These are phyloP conservation scores for Pittosporum tobira DNA, from an alignment of 129 eudicot species.

Conservation along the genomic window DNA sequence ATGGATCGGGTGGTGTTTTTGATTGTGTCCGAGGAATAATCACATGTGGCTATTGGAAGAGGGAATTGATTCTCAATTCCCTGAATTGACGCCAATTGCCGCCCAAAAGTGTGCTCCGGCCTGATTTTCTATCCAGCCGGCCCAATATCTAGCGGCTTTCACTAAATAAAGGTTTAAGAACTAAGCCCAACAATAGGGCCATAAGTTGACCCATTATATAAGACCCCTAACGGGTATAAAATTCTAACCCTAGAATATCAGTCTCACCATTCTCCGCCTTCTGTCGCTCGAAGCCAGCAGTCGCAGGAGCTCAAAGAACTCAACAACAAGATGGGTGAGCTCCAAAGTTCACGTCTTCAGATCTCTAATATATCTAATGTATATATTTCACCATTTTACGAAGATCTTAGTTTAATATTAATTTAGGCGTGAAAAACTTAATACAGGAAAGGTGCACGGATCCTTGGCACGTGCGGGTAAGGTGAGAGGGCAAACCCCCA, in stretches of 20 bases:
- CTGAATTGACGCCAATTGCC: neutral
- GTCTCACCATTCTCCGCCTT: neutral
- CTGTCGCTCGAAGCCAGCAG: neutral
- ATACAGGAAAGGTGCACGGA: constrained; percentile 88
- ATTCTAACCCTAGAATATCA: constrained; percentile 4
- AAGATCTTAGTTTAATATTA: neutral
- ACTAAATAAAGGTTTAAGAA: neutral
- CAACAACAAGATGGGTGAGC: constrained; percentile 8
- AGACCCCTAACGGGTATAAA: neutral
- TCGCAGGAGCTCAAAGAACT: neutral
- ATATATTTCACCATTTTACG: neutral
- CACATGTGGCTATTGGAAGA: too few species aligned
- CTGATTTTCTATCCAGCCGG: too few species aligned
- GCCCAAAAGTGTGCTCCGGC: neutral
- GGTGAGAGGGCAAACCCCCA: constrained; percentile 87
- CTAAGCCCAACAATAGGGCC: neutral
- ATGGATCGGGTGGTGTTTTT: neutral
- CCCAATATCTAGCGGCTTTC: too few species aligned
- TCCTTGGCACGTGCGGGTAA: constrained; percentile 94
- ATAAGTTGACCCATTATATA: constrained; percentile 1
- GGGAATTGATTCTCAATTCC: too few species aligned
- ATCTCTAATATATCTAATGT: too few species aligned
- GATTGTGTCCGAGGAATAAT: too few species aligned
- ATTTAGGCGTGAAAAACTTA: neutral
- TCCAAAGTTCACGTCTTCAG: constrained; percentile 1